Evolutionary conservation across 176 grass and related monocot genomes (phyloP).

Genomic region (Saccharum spontaneum): DNA sequence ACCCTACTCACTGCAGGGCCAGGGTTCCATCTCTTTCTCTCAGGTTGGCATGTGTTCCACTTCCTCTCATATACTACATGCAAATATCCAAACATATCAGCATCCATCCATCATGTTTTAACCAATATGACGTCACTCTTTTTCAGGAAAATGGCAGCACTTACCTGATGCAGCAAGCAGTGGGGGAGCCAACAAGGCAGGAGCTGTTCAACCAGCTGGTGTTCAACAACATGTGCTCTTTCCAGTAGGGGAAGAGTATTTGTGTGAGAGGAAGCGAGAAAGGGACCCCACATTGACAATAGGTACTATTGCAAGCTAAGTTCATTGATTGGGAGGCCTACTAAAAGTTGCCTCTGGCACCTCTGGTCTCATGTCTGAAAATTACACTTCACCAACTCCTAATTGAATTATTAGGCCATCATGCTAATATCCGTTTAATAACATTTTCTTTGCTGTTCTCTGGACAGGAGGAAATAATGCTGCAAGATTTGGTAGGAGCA

Average conservation of each 20-base stretch:
- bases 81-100: slow-evolving; percentile 31
- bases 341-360: slow-evolving; percentile 21
- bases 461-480: slow-evolving; percentile 55
- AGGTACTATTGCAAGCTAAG: slow-evolving; percentile 42
- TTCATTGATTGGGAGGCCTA: slow-evolving; percentile 43
- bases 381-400: slow-evolving; percentile 7
- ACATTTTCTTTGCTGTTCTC: background rate
- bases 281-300: slow-evolving; percentile 55
- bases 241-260: slow-evolving; percentile 62
- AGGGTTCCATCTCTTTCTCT: slow-evolving; percentile 56
- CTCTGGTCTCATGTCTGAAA: slow-evolving; percentile 17
- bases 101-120: slow-evolving; percentile 32
- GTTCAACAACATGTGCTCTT: slow-evolving; percentile 76
- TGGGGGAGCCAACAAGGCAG: slow-evolving; percentile 71
- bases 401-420: background rate
- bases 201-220: slow-evolving; percentile 67
- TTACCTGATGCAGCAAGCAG: slow-evolving; percentile 71
- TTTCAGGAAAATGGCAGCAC: slow-evolving; percentile 61
- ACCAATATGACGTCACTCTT: slow-evolving; percentile 25
- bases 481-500: slow-evolving; percentile 47
- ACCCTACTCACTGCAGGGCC: slow-evolving; percentile 51
- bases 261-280: slow-evolving; percentile 4
- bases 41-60: slow-evolving; percentile 36
- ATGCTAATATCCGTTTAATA: slow-evolving; percentile 3
- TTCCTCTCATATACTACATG: slow-evolving; percentile 14